phyloP scores from a whole-genome alignment of 2,329 filamentous ascomycete species.

The Rutstroemia sp. region DNA sequence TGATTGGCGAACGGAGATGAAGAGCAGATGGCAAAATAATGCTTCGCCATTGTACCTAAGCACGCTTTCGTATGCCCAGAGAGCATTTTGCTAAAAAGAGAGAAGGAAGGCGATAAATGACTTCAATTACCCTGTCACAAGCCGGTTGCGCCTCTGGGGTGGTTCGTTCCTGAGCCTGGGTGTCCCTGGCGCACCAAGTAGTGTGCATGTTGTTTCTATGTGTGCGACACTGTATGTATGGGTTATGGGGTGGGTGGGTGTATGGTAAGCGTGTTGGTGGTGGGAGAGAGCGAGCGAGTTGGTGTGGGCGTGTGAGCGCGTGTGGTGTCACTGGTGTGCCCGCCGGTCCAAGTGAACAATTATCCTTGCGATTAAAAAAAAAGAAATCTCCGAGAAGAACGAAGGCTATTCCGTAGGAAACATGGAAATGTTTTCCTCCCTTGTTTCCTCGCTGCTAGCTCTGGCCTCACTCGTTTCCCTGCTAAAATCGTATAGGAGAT shows the following conservation, averaged over 20 bases:
- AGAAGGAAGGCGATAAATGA: not conserved
- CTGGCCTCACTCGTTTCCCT: not conserved
- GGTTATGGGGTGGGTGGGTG: not conserved
- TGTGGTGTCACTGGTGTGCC: not conserved
- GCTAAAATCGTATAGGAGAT: not conserved
- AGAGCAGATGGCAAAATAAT: constrained; percentile 12
- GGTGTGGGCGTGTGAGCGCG: not conserved
- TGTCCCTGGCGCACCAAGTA: too few relatives aligned
- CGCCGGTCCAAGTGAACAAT: not conserved
- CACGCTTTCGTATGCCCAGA: not conserved
- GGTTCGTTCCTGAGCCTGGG: too few relatives aligned
- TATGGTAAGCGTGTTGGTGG: not conserved
- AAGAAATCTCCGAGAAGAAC: constrained; percentile 5
- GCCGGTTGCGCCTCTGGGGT: too few relatives aligned
- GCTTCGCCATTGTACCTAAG: not conserved
- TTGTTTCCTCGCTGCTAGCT: not conserved
- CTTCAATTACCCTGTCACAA: not conserved
- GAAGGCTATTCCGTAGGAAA: not conserved
- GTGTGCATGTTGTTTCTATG: not conserved
- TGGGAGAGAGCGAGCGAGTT: not conserved
- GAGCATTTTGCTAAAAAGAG: not conserved
- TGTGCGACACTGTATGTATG: not conserved
- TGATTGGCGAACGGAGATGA: constrained; percentile 7
- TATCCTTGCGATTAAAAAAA: not conserved
- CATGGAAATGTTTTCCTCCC: not conserved